Percentiles rank a stretch among this genome's conserved stretches.
phyloP scores from a whole-genome alignment of 169 alveolate genomes.

The Plasmodium malariae region DNA sequence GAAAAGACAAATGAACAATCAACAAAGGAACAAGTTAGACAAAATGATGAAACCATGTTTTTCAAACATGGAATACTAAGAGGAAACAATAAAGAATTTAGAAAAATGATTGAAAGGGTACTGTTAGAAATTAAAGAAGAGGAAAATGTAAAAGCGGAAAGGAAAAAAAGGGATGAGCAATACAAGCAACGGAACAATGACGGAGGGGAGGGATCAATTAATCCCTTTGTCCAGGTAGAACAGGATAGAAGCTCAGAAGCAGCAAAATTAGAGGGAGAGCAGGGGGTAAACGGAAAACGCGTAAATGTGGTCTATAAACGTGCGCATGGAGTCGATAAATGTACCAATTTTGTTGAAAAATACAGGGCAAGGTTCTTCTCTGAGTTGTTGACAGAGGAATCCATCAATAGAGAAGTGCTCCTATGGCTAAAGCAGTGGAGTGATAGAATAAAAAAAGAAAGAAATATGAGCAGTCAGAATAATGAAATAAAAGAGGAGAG shows the following conservation, averaged over 20 bases:
- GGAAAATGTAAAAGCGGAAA: not conserved
- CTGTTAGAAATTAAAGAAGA: constrained; percentile 42
- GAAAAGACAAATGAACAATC: not conserved
- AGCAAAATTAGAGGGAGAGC: not conserved
- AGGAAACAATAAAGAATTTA: constrained; percentile 12
- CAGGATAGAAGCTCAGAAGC: not conserved
- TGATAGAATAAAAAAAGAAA: constrained; percentile 28
- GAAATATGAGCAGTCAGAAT: not conserved
- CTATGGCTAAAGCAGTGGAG: constrained; percentile 79
- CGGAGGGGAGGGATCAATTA: not conserved
- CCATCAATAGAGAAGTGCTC: constrained; percentile 82
- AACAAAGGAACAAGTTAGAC: not conserved
- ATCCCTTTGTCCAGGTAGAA: not conserved
- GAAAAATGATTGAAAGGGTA: constrained; percentile 24
- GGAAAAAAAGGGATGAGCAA: not conserved
- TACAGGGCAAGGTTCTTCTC: constrained; percentile 84
- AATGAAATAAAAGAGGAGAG: constrained; percentile 17
- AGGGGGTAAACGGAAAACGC: not conserved
- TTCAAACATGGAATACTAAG: not conserved
- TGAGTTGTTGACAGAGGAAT: constrained; percentile 82
- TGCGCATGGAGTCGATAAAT: not conserved
- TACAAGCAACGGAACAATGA: not conserved
- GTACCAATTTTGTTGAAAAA: constrained; percentile 62
- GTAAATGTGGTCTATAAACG: not conserved
- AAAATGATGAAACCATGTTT: too few species aligned